These are phyloP conservation scores for Aspergillus ellipticus DNA, from an alignment of 495 filamentous ascomycete genomes.

Conservation along the genomic window DNA sequence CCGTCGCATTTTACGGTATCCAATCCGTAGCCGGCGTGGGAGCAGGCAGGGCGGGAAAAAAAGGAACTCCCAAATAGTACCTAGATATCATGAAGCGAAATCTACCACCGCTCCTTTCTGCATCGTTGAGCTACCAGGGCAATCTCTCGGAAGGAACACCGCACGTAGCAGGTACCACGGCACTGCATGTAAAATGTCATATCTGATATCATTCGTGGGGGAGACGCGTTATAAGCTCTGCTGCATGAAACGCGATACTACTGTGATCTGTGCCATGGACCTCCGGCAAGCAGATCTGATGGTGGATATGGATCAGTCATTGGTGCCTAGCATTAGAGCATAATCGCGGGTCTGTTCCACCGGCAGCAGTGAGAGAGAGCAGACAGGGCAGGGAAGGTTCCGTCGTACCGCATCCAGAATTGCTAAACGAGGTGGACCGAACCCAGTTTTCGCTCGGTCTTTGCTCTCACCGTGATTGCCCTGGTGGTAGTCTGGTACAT, in stretches of 20 bases:
- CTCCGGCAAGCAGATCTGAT: neutral
- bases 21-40: constrained; percentile 15
- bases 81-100: neutral
- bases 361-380: too few species aligned
- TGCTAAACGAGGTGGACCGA: constrained; percentile 6
- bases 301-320: neutral
- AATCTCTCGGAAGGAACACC: neutral
- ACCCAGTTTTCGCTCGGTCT: constrained; percentile 1
- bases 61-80: neutral
- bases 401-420: neutral
- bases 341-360: too few species aligned
- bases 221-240: neutral
- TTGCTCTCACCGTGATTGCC: constrained; percentile 6
- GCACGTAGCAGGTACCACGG: neutral
- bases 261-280: neutral
- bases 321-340: neutral
- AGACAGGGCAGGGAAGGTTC: neutral
- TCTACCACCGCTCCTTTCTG: neutral
- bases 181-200: neutral
- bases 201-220: neutral
- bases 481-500: neutral
- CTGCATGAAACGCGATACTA: neutral
- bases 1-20: constrained; percentile 16
- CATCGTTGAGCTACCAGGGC: neutral
- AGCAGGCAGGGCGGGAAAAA: neutral